Base-by-base conservation (phyloP, 1,139 yeast species). In the Pichia sp. region DNA sequence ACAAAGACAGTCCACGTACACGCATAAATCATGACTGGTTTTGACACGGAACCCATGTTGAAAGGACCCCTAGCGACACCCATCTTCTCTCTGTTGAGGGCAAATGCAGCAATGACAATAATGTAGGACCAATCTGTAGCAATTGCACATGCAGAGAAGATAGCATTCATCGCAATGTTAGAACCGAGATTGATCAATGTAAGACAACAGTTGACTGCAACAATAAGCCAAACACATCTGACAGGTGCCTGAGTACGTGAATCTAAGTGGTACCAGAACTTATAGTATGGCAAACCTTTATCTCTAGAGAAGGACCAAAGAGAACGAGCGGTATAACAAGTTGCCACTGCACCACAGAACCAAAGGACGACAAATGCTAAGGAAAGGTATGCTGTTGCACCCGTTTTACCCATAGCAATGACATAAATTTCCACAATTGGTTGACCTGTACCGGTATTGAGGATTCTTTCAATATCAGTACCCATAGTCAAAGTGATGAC, bases 321-420 rank as follows among this genome's bases (percentile, higher is more conserved):
- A 4, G 59, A 50, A 47, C 62, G 49, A 9, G 61, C 53, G 13
- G 55, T 53, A 40, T 52, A 53, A 47, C 61, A 57, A 23, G 44
- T 46, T 32, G 61, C 60, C 33, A 53, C 60, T 7, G 61, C 60
- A 46, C 62, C 62, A 47, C 59, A 53, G 50, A 58, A 56, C 62
- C 62, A 58, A 11, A 56, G 27, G 26, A 58, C 46, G 21, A 57
- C 51, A 42, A 58, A 70, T 44, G 70, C 64, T 33, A 72, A 51
- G 0, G 71, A 48, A 63, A 72, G 65, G 40, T 67, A 70, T 3
- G 74, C 76, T 35, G 70, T 64, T n/a, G 77, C 74, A 63, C 73
- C 72, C 12, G 59, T 52, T 48, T 68, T 70, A 29, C 77, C 78
- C 56, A 72, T 65, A 6, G 72, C 66, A 52, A 68, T 69, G 40